Conservation (phyloP, 192 early-diverging fungal species). For the Mortierella claussenii region DNA sequence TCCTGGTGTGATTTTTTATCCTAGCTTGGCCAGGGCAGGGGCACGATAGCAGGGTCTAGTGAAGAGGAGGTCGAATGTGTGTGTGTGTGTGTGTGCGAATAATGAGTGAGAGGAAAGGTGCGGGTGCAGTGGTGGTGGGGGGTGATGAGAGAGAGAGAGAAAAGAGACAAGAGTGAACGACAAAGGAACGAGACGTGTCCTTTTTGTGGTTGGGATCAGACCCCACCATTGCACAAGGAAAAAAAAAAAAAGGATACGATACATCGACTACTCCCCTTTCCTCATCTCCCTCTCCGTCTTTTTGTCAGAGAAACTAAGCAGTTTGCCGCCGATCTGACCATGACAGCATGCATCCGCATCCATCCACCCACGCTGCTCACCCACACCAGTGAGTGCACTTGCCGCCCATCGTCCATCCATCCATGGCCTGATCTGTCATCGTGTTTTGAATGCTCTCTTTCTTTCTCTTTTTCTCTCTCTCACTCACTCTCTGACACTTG, state of each 20-base stretch:
- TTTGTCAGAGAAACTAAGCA: neutral
- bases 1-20: no score
- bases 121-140: neutral
- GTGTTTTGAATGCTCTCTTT: neutral
- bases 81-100: neutral
- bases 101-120: neutral
- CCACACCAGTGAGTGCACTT: neutral
- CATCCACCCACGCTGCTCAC: neutral
- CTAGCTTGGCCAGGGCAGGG: no score
- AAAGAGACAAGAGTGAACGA: neutral
- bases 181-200: slow-evolving; percentile 1
- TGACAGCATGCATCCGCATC: neutral
- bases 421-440: neutral
- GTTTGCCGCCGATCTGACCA: neutral
- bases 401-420: neutral
- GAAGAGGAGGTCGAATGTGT: neutral
- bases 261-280: no score
- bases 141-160: neutral
- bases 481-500: neutral
- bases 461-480: neutral
- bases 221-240: no score
- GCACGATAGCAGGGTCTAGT: no score
- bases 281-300: no score
- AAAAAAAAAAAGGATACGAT: slow-evolving; percentile 3
- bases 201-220: no score